Percentiles rank a stretch among this genome's conserved stretches.
phyloP scores from a whole-genome alignment of 305 asterid species.

The Fraxinus velutina region DNA sequence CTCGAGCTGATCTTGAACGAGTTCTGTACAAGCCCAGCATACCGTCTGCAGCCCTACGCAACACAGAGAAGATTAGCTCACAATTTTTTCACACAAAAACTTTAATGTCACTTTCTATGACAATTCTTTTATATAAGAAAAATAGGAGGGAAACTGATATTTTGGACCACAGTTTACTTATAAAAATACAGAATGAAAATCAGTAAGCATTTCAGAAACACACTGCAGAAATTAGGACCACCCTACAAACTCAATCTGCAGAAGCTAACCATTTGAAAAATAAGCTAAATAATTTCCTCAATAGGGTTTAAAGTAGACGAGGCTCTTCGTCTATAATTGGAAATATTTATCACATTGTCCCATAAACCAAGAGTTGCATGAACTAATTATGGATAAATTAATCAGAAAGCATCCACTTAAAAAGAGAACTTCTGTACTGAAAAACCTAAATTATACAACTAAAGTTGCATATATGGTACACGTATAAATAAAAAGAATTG shows the following conservation, averaged over 20 bases:
- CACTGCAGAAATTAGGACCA: slow-evolving; percentile 40
- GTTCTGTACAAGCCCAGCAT: not conserved
- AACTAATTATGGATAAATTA: slow-evolving; percentile 9
- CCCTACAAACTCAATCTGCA: slow-evolving; percentile 43
- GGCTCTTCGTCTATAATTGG: slow-evolving; percentile 26
- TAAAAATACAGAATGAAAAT: not conserved
- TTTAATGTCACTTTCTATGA: not conserved
- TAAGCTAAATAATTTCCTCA: slow-evolving; percentile 15
- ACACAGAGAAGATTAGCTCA: not conserved
- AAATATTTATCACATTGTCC: slow-evolving; percentile 16
- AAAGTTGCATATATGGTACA: slow-evolving; percentile 6
- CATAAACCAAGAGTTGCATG: slow-evolving; percentile 11
- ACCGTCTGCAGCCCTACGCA: not conserved
- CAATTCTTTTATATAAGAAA: not conserved
- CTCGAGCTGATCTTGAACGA: not conserved
- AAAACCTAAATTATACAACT: not conserved
- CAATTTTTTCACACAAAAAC: not conserved
- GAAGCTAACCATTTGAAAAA: slow-evolving; percentile 28
- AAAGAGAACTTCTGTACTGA: not conserved
- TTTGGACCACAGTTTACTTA: slow-evolving; percentile 13
- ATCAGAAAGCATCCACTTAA: slow-evolving; percentile 1
- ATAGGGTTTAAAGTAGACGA: slow-evolving; percentile 30
- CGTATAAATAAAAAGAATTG: not conserved
- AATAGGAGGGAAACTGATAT: slow-evolving; percentile 9
- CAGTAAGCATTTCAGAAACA: slow-evolving; percentile 5